Evolutionary conservation across 2,329 filamentous ascomycete species (phyloP), one percentile per base, ranked within the genome.

Genomic region (Rhytidhysteron rufulum): DNA sequence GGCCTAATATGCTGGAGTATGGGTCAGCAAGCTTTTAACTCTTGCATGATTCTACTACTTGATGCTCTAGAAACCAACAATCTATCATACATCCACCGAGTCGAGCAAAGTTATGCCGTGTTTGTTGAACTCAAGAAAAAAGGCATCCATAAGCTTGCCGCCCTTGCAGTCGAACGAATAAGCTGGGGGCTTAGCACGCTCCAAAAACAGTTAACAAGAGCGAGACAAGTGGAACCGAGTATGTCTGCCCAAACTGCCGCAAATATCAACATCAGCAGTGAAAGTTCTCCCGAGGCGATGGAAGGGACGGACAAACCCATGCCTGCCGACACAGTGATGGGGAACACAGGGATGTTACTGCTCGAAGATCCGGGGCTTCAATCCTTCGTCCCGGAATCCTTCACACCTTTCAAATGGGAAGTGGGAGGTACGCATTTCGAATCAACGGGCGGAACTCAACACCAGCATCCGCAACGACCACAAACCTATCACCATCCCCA

Each of bases 1-100:
- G 67, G 68, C 2, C 54, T 74, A 24, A 65, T 73, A 27, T 72
- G 67, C 46, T 75, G 72, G 72, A 69, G 62, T 0, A 65, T 73
- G 48, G 65, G 65, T 25, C 72, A 75, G 43, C 69, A 73, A 54
- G 70, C 71, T 2, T 74, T 74, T 58, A 74, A 73, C 41, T 68
- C 70, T 8, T 68, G 64, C 43, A 73, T 73, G 70, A 70, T 75
- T 17, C 50, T 75, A 5, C 56, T 73, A 1, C 57, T 72, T 2
- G 70, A 73, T 36, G 68, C 68, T 6, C 57, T 71, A 43, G 71
- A 74, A 50, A 65, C 64, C 2, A 58, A 57, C 15, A 60, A 65
- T 30, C 50, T 60, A 15, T 55, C 56, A n/a, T 58, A 65, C 15
- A 48, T 69, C 13, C 57, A 55, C 33, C 62, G 66, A 31, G 63